A percentile compares a stretch with the other conserved stretches of the same genome.
These are phyloP conservation scores for Trametes polyzona DNA, from an alignment of 1,284 basidiomycete genomes.

Conservation along the genomic window DNA sequence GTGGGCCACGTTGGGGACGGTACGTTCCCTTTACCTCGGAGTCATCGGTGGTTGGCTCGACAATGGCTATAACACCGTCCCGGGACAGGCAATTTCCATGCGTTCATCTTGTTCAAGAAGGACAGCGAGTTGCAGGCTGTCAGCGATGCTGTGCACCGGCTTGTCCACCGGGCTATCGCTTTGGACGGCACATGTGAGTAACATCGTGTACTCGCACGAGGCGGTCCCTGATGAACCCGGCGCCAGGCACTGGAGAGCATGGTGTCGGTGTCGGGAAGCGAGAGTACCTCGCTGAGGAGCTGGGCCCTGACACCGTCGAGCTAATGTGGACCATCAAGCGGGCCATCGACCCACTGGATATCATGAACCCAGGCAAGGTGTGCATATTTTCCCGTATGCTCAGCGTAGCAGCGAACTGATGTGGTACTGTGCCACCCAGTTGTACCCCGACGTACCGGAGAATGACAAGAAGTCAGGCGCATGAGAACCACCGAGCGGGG, in stretches of 20 bases:
- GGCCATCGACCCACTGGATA: slow-evolving; percentile 73
- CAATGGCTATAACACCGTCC: slow-evolving; percentile 3
- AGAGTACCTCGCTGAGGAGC: slow-evolving; percentile 71
- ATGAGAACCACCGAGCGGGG: background rate
- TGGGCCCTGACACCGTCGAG: slow-evolving; percentile 77
- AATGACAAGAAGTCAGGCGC: background rate
- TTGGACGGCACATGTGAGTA: slow-evolving; percentile 75
- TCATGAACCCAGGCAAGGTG: slow-evolving; percentile 84
- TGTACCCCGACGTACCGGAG: slow-evolving; percentile 24
- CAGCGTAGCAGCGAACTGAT: background rate
- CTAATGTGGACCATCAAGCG: slow-evolving; percentile 82
- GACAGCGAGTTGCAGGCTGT: slow-evolving; percentile 62
- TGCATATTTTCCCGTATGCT: background rate
- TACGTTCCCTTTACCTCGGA: no score
- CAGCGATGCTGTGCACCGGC: slow-evolving; percentile 64
- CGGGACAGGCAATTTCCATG: slow-evolving; percentile 63
- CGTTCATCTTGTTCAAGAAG: slow-evolving; percentile 65
- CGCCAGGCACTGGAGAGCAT: slow-evolving; percentile 57
- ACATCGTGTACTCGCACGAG: background rate
- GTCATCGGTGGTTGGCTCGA: no score
- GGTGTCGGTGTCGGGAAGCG: slow-evolving; percentile 82
- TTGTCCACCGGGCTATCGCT: slow-evolving; percentile 67
- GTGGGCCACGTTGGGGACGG: slow-evolving; percentile 90
- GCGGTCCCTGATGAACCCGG: slow-evolving; percentile 10
- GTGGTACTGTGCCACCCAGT: slow-evolving; percentile 8